Evolutionary conservation across 192 early-diverging fungal species (phyloP).

Genomic region (Kickxella alabastrina): DNA sequence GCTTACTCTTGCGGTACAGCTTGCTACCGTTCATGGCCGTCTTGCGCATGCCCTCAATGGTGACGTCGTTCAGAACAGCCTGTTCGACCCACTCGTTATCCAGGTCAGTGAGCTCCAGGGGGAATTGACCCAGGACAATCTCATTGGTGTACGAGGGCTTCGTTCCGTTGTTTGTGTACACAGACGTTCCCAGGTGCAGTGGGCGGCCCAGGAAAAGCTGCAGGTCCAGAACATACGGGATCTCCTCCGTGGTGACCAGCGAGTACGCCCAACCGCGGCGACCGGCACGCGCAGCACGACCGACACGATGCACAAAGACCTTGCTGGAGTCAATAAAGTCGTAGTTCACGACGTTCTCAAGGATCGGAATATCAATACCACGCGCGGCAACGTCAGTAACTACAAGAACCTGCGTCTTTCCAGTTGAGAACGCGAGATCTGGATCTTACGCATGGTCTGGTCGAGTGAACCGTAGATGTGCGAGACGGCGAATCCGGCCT

Average conservation of each 20-base stretch:
- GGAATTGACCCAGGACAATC: slow-evolving; percentile 75
- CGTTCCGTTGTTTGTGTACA: slow-evolving; percentile 13
- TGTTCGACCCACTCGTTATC: slow-evolving; percentile 74
- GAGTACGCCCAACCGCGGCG: slow-evolving; percentile 89
- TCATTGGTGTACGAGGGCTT: slow-evolving; percentile 71
- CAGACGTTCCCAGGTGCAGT: slow-evolving; percentile 53
- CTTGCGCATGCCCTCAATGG: slow-evolving; percentile 60
- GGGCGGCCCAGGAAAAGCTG: slow-evolving; percentile 86
- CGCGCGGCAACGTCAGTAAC: slow-evolving; percentile 99
- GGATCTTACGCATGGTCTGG: slow-evolving; percentile 82
- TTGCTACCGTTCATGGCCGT: slow-evolving; percentile 81
- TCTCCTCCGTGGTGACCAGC: slow-evolving; percentile 79
- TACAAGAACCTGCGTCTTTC: slow-evolving; percentile 73
- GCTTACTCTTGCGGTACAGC: slow-evolving; percentile 79
- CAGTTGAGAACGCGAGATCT: slow-evolving; percentile 77
- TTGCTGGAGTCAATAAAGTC: slow-evolving; percentile 91
- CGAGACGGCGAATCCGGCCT: slow-evolving; percentile 71
- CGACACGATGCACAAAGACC: slow-evolving; percentile 95
- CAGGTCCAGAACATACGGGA: slow-evolving; percentile 90
- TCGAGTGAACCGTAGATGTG: slow-evolving; percentile 95
- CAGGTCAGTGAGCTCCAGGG: slow-evolving; percentile 60
- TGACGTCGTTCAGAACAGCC: slow-evolving; percentile 58
- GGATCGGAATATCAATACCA: slow-evolving; percentile 97
- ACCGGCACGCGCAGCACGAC: slow-evolving; percentile 94
- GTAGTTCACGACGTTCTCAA: slow-evolving; percentile 97